Conservation (phyloP, 306 rosid species). For the Citrullus mucosospermus region DNA sequence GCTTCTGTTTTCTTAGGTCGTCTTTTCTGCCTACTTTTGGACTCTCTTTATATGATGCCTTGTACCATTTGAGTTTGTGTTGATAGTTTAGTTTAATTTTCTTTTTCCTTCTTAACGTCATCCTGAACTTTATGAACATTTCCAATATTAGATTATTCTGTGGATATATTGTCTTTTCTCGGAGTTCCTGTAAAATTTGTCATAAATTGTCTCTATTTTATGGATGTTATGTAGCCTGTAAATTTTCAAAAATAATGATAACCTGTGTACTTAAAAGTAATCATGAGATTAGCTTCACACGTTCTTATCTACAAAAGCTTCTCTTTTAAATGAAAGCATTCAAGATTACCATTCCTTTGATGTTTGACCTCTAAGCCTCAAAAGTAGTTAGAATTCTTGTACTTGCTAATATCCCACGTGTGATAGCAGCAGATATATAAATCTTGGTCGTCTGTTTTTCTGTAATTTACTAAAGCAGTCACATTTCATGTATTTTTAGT, state of each 20-base stretch:
- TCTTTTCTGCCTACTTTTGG: neutral
- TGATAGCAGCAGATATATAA: neutral
- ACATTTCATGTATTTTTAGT: neutral
- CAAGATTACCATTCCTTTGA: neutral
- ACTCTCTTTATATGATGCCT: slow-evolving; percentile 2
- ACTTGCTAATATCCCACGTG: neutral
- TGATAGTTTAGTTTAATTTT: neutral
- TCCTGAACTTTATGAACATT: neutral
- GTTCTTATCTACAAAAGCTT: neutral
- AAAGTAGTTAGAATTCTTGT: neutral
- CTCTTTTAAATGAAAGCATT: neutral
- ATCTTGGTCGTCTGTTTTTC: neutral
- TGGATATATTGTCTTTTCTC: neutral
- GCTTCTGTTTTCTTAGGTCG: neutral
- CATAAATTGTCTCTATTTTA: neutral
- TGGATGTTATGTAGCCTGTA: neutral
- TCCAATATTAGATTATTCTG: neutral
- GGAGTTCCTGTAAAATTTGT: neutral
- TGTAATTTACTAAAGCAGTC: neutral
- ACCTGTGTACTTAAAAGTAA: neutral
- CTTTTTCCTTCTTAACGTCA: neutral
- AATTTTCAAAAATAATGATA: neutral
- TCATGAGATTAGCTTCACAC: neutral
- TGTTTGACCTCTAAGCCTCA: neutral
- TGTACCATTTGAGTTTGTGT: neutral